Percentiles rank a stretch among this genome's conserved stretches.
Conservation (phyloP, 345 rosid species). For the Eutrema japonicum region DNA sequence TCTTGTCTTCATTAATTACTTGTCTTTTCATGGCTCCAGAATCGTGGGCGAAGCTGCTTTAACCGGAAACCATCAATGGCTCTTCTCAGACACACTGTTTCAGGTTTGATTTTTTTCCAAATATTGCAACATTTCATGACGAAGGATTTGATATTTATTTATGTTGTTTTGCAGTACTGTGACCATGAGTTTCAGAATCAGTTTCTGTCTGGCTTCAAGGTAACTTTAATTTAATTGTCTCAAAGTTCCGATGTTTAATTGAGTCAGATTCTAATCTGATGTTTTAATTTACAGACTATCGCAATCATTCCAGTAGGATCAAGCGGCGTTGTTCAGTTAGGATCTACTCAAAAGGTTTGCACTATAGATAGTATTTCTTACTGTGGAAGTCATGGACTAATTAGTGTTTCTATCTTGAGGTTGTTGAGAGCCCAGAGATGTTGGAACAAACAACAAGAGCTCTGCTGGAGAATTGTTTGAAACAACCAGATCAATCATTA, state of each 20-base stretch:
- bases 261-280: too few species aligned
- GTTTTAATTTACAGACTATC: constrained; percentile 61
- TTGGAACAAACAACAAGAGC: constrained; percentile 57
- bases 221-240: neutral
- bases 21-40: constrained; percentile 41
- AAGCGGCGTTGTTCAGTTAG: constrained; percentile 76
- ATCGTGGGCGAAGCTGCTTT: constrained; percentile 70
- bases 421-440: constrained; percentile 62
- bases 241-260: neutral
- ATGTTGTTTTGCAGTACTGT: constrained; percentile 24
- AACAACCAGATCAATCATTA: constrained; percentile 31
- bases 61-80: constrained; percentile 75
- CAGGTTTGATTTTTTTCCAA: constrained; percentile 45
- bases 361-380: neutral
- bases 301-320: constrained; percentile 67
- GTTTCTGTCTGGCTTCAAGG: constrained; percentile 43
- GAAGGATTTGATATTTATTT: constrained; percentile 4
- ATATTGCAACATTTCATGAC: neutral
- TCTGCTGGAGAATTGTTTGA: constrained; percentile 51
- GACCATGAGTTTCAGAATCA: constrained; percentile 44
- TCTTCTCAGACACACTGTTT: constrained; percentile 56
- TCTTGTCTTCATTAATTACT: neutral
- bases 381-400: constrained; percentile 32
- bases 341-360: constrained; percentile 80
- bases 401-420: constrained; percentile 48